Evolutionary conservation across 257 asterid genomes (phyloP), one percentile per base, ranked within the genome.

Genomic region (Solanum arcanum): DNA sequence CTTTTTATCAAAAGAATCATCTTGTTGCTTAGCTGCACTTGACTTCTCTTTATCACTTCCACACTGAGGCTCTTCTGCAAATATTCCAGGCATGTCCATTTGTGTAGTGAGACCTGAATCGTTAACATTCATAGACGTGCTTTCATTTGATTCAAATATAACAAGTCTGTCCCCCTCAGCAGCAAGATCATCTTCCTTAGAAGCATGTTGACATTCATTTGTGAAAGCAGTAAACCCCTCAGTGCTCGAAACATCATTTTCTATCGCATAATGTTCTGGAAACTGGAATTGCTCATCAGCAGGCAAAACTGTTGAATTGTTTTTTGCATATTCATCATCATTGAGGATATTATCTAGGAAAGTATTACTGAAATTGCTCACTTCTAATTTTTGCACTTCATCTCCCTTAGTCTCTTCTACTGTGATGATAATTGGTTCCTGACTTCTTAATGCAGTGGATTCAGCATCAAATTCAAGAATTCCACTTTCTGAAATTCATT

Each of bases 111-210:
- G 82, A n/a, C 46, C n/a, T 14, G 90, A 70, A 80, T 72, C 70
- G n/a, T 90, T 89, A 23, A 81, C 59, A 23, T 83, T 87, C 41
- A 56, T 35, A n/a, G 90, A 78, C 41, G 27, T n/a, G 59, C 62
- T 64, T 81, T 85, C 76, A 42, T 90, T 91, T 73, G 92, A 91
- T 89, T 92, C 93, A 72, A 91, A 89, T 87, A 89, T 91, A 35
- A 82, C 86, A 52, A 91, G 90, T 84, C 86, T 93, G 86, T 90
- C 88, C 21, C 91, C 89, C 86, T 93, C 86, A 66, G 84, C 93
- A 60, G 80, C 89, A 83, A 93, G 94, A 68, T 92, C 93, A 86
- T 90, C 87, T 86, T 92, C 95, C 83, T 90, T 89, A 27, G 90
- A 81, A 18, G 73, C 25, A 62, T 89, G 89, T 33, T 86, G 80